Percentiles rank a stretch among this genome's conserved stretches.
phyloP scores from a whole-genome alignment of 169 alveolate species.

The Cytauxzoon felis region DNA sequence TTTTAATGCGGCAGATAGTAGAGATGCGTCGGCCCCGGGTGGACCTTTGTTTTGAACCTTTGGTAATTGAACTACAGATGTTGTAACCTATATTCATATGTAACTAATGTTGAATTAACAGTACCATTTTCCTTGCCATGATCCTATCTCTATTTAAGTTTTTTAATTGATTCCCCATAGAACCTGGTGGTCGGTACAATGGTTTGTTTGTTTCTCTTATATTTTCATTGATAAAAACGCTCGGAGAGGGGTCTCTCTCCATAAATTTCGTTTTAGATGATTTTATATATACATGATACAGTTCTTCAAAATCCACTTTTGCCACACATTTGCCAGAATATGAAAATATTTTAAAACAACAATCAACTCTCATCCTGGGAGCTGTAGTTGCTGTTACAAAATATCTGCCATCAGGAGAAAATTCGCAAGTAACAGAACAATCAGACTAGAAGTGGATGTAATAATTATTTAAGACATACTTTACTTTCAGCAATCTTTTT shows the following conservation, averaged over 20 bases:
- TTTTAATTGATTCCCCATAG: slow-evolving; percentile 16
- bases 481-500: slow-evolving; percentile 68
- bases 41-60: slow-evolving; percentile 38
- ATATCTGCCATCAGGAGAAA: slow-evolving; percentile 73
- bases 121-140: slow-evolving; percentile 1
- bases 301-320: slow-evolving; percentile 64
- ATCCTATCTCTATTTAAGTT: slow-evolving; percentile 3
- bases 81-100: slow-evolving; percentile 7
- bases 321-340: slow-evolving; percentile 73
- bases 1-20: slow-evolving; percentile 47
- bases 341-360: slow-evolving; percentile 75
- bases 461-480: slow-evolving; percentile 9
- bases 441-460: slow-evolving; percentile 46
- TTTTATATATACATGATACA: slow-evolving; percentile 53
- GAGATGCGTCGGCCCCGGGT: slow-evolving; percentile 61
- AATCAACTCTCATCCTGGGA: slow-evolving; percentile 88
- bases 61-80: slow-evolving; percentile 20
- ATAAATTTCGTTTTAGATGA: slow-evolving; percentile 21
- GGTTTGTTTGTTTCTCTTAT: slow-evolving; percentile 50
- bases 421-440: slow-evolving; percentile 76
- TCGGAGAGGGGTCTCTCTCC: slow-evolving; percentile 64
- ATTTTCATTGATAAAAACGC: slow-evolving; percentile 17
- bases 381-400: slow-evolving; percentile 83
- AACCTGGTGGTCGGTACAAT: slow-evolving; percentile 73
- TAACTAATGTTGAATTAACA: neutral